Evolutionary conservation across 169 alveolate genomes (phyloP), one percentile per base, ranked within the genome.

Genomic region (Plasmodium ovale): DNA sequence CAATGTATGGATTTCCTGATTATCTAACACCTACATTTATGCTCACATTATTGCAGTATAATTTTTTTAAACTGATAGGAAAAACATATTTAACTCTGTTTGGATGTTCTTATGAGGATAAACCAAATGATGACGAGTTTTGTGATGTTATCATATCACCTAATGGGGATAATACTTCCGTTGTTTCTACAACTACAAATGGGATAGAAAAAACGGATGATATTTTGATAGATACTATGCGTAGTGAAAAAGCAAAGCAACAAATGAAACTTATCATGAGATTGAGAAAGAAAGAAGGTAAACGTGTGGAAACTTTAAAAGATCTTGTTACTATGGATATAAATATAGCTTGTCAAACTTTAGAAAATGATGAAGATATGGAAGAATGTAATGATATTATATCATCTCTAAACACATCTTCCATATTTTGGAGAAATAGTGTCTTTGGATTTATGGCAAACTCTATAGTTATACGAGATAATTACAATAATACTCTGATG

Each of bases 351-450:
- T 85, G 91, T 5, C 68, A 85, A 31, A 16, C 29, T 33, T 68
- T 85, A 69, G 47, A 47, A 21, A 85, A 69, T 85, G 91, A 49
- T 1, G 91, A 68, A 68, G 91, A 85, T 58, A 67, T 68, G 87
- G 91, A 85, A 60, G 91, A 85, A 56, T 85, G 91, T 47, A 54
- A 44, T 33, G 91, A 85, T 56, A 49, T 85, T 16, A 21, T 85
- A 33, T 54, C 91, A 16, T 69, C 91, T 44, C 54, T 85, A 69
- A 68, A 85, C 60, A 39, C 54, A 1, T 85, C 91, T 5, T 37
- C 64, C 35, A 85, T 85, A 54, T 85, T 85, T 60, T 85, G 91
- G 91, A 85, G 87, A 60, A 85, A 60, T 85, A 21, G 91, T 12
- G 16, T 62, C 16, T 35, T 85, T 19, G 91, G 91, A 2, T 85